Evolutionary conservation across 139 green algal genomes (phyloP).

Genomic region (Chlorella sp.): DNA sequence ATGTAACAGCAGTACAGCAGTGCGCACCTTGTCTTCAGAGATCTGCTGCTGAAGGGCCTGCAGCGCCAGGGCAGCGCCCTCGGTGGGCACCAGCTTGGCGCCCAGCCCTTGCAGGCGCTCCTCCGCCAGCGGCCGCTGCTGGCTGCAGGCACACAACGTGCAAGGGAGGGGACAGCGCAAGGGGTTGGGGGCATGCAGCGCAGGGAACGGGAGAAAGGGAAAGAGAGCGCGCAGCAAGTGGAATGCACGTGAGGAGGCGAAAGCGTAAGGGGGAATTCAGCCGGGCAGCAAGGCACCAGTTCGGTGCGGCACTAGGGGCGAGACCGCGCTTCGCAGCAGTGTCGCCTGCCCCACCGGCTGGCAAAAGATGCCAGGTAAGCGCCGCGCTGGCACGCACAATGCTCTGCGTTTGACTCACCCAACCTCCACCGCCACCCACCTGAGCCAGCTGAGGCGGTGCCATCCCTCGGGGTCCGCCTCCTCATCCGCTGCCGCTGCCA

Average conservation of each 20-base stretch:
- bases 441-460: conserved; percentile 2
- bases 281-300: neutral
- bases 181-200: too few relatives aligned
- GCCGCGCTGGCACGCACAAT: neutral
- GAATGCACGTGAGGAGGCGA: too few relatives aligned
- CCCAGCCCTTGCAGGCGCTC: conserved; percentile 4
- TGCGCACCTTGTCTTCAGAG: neutral
- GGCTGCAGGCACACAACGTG: neutral
- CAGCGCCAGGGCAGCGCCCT: neutral
- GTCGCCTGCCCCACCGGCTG: neutral
- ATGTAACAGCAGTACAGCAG: neutral
- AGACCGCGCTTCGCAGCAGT: neutral
- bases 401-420: neutral
- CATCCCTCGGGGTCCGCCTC: neutral
- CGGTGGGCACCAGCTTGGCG: conserved; percentile 13
- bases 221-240: too few relatives aligned
- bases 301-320: neutral
- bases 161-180: too few relatives aligned
- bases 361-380: neutral
- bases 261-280: neutral
- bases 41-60: conserved; percentile 2
- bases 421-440: neutral
- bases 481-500: neutral
- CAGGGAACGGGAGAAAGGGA: too few relatives aligned
- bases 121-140: conserved; percentile 27